Percentiles rank a stretch among this genome's conserved stretches.
Evolutionary conservation across 352 stramenopile genomes (phyloP).

Genomic region (Pythium myriotylum): DNA sequence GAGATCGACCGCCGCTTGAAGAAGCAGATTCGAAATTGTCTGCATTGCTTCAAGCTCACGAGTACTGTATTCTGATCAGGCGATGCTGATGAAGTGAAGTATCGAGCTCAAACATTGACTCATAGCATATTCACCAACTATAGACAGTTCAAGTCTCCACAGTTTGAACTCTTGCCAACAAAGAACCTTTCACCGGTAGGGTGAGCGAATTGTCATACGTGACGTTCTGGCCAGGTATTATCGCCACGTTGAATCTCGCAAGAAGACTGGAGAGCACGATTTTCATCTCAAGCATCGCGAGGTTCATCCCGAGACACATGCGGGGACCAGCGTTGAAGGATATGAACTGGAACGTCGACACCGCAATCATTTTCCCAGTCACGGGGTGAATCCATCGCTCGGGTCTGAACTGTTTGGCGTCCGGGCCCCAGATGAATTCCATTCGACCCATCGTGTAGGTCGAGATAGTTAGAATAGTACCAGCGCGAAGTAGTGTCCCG

Average conservation of each 20-base stretch:
- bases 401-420: slow-evolving; percentile 37
- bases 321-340: slow-evolving; percentile 61
- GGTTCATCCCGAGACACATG: slow-evolving; percentile 50
- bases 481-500: slow-evolving; percentile 29
- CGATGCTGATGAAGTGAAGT: no score
- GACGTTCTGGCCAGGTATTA: slow-evolving; percentile 31
- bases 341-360: slow-evolving; percentile 69
- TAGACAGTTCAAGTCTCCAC: no score
- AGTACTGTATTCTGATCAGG: no score
- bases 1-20: no score
- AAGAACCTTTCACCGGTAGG: slow-evolving; percentile 45
- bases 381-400: slow-evolving; percentile 34
- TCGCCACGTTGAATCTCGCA: slow-evolving; percentile 53
- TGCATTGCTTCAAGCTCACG: no score
- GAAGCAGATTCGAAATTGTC: no score
- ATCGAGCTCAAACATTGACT: no score
- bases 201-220: slow-evolving; percentile 52
- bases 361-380: slow-evolving; percentile 16
- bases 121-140: no score
- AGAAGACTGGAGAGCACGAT: slow-evolving; percentile 59
- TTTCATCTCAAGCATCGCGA: slow-evolving; percentile 85
- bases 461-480: slow-evolving; percentile 23
- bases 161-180: slow-evolving; percentile 7
- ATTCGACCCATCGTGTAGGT: slow-evolving; percentile 38
- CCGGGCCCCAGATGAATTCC: slow-evolving; percentile 34